Conservation (phyloP, 495 filamentous ascomycete species). For the Penicillium mononematosum region DNA sequence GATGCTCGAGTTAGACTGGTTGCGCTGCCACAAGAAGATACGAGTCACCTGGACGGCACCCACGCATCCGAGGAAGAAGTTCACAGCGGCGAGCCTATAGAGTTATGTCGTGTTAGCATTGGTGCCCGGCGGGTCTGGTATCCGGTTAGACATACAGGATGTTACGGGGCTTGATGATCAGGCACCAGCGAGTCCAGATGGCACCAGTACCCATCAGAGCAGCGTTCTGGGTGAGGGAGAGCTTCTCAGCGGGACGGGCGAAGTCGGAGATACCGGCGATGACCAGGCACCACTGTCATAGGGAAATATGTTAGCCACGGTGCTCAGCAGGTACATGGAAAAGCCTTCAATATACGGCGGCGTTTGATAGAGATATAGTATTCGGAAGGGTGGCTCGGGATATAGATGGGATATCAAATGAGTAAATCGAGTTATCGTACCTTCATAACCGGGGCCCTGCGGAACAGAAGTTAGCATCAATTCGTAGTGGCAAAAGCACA, state of each 20-base stretch:
- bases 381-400: background rate
- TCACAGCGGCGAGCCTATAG: conserved; percentile 81
- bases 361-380: background rate
- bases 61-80: conserved; percentile 94
- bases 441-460: conserved; percentile 93
- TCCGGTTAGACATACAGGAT: conserved; percentile 60
- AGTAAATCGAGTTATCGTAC: conserved; percentile 43
- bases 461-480: conserved; percentile 20
- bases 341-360: background rate
- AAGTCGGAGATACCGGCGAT: conserved; percentile 91
- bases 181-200: conserved; percentile 99
- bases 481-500: background rate
- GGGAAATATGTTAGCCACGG: conserved; percentile 15
- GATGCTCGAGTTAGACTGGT: conserved; percentile 49
- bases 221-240: conserved; percentile 86
- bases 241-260: conserved; percentile 83
- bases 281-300: conserved; percentile 77
- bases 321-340: conserved; percentile 5
- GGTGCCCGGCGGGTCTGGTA: background rate
- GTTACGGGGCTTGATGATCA: conserved; percentile 93
- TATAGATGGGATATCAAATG: conserved; percentile 10
- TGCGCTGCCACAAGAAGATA: conserved; percentile 66
- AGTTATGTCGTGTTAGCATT: conserved; percentile 12
- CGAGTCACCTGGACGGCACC: conserved; percentile 78
- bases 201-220: conserved; percentile 85